A percentile compares a stretch with the other conserved stretches of the same genome.
Conservation (phyloP, 495 filamentous ascomycete genomes). For the Hypoxylon lienhwacheense region DNA sequence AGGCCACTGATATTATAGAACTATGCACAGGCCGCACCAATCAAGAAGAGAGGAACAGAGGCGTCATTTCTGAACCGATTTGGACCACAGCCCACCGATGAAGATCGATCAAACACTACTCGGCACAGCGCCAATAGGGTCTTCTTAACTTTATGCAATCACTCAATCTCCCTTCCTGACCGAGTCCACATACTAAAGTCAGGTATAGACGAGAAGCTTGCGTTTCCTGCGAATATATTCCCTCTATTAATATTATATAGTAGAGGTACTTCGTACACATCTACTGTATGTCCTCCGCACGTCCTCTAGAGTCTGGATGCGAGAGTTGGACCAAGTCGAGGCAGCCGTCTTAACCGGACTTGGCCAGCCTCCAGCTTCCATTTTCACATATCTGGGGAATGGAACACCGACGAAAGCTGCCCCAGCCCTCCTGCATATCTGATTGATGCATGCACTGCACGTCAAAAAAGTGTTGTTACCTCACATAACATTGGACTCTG, state of each 20-base stretch:
- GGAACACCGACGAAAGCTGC: constrained; percentile 20
- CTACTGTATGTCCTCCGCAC: too few species aligned
- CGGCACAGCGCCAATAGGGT: constrained; percentile 28
- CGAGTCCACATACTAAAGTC: constrained; percentile 22
- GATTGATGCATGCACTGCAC: constrained; percentile 35
- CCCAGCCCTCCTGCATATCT: constrained; percentile 34
- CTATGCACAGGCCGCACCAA: constrained; percentile 25
- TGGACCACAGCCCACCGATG: constrained; percentile 22
- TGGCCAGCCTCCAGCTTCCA: constrained; percentile 30
- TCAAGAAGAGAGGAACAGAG: constrained; percentile 20
- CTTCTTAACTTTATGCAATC: constrained; percentile 25
- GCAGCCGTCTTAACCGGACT: constrained; percentile 34
- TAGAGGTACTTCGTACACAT: too few species aligned
- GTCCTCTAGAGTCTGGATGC: too few species aligned
- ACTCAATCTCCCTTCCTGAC: constrained; percentile 23
- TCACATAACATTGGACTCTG: constrained; percentile 25
- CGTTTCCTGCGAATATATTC: constrained; percentile 19
- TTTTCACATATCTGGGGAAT: constrained; percentile 21
- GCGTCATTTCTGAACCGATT: constrained; percentile 24
- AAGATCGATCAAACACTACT: constrained; percentile 25
- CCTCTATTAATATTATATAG: too few species aligned
- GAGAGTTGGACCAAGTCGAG: constrained; percentile 11
- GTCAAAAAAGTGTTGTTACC: constrained; percentile 32
- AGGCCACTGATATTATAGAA: constrained; percentile 13
- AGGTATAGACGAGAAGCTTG: constrained; percentile 23